Evolutionary conservation across 176 grass and related monocot genomes (phyloP).

Genomic region (Tuctoria greenei): DNA sequence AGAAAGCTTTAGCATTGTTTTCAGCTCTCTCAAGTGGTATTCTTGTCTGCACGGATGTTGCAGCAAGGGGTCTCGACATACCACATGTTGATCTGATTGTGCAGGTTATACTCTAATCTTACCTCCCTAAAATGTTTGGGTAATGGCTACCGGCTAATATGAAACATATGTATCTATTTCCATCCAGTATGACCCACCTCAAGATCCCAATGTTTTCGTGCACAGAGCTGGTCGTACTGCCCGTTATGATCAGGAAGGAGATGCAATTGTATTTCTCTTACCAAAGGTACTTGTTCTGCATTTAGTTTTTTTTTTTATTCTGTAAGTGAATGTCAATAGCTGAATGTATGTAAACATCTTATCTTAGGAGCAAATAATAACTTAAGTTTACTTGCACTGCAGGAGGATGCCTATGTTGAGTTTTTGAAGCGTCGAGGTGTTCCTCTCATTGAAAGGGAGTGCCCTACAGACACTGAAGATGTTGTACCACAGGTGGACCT

Average conservation of each 20-base stretch:
- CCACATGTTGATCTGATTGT: slow-evolving; percentile 93
- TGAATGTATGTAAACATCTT: not conserved
- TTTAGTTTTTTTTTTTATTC: slow-evolving; percentile 8
- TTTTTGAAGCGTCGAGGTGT: slow-evolving; percentile 79
- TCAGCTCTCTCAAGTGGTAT: slow-evolving; percentile 81
- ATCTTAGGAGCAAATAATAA: not conserved
- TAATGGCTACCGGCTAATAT: slow-evolving; percentile 10
- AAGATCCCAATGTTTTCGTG: slow-evolving; percentile 97
- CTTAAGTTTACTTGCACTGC: slow-evolving; percentile 9
- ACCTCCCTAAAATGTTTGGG: not conserved
- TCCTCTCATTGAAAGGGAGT: slow-evolving; percentile 75
- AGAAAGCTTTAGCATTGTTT: slow-evolving; percentile 89
- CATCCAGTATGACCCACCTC: slow-evolving; percentile 87
- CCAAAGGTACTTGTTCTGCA: slow-evolving; percentile 57
- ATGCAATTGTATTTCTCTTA: slow-evolving; percentile 86
- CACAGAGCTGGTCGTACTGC: slow-evolving; percentile 91
- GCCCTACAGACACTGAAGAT: slow-evolving; percentile 46
- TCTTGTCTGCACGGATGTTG: slow-evolving; percentile 95
- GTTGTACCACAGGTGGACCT: slow-evolving; percentile 63
- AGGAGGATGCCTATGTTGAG: slow-evolving; percentile 94
- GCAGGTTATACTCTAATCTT: slow-evolving; percentile 57
- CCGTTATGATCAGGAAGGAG: slow-evolving; percentile 84
- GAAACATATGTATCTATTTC: slow-evolving; percentile 11
- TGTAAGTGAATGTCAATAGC: not conserved
- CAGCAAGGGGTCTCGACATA: slow-evolving; percentile 98